Conservation (phyloP, 2,329 filamentous ascomycete species). For the Apiospora aurea region DNA sequence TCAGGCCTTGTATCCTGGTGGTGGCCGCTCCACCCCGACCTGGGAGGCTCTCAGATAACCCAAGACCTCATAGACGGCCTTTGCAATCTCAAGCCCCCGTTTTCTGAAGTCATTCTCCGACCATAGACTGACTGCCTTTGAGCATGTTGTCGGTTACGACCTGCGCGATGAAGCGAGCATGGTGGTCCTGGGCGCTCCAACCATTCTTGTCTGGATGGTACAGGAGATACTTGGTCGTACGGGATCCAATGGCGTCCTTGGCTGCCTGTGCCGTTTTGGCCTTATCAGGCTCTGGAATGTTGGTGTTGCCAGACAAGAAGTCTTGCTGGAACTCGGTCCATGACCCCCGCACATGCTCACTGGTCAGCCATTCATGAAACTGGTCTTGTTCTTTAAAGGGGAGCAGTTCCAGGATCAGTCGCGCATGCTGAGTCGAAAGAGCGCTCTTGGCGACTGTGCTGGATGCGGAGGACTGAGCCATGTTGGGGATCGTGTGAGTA, state of each 20-base stretch:
- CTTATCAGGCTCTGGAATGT: conserved; percentile 45
- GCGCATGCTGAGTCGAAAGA: conserved; percentile 44
- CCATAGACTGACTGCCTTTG: conserved; percentile 39
- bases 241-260: conserved; percentile 41
- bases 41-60: conserved; percentile 41
- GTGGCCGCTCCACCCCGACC: conserved; percentile 33
- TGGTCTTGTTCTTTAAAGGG: conserved; percentile 43
- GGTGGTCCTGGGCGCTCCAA: conserved; percentile 47
- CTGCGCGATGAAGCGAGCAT: conserved; percentile 48
- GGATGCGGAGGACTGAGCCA: background rate
- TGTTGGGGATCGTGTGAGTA: background rate
- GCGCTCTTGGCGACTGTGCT: background rate
- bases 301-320: conserved; percentile 36
- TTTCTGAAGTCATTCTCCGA: conserved; percentile 42
- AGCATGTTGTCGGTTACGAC: conserved; percentile 46
- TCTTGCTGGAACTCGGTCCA: conserved; percentile 48
- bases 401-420: conserved; percentile 48
- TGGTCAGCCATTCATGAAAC: conserved; percentile 47
- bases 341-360: conserved; percentile 42
- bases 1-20: conserved; percentile 38
- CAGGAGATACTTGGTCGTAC: conserved; percentile 41
- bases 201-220: conserved; percentile 47
- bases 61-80: conserved; percentile 47
- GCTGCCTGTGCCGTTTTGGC: conserved; percentile 39
- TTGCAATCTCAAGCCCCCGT: conserved; percentile 40